Base-by-base conservation (phyloP, 495 filamentous ascomycete species). In the Podospora sp. region DNA sequence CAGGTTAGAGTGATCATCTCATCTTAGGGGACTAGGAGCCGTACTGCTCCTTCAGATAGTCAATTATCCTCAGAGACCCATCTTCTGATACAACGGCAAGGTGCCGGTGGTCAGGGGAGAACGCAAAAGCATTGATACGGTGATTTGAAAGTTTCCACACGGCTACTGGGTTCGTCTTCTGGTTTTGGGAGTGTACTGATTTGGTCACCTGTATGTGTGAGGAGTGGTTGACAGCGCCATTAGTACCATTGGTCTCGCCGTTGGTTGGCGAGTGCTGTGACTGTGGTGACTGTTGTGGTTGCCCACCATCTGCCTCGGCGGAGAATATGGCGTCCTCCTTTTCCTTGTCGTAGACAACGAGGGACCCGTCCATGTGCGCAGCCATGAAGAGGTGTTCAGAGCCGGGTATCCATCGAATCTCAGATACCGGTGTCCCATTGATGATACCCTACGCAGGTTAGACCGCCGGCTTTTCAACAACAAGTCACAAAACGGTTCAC, bases 301-400 rank as follows among this genome's bases (percentile, higher is more conserved):
- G 78, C 70, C 35, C 74, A 36, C 78, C 76, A 35, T 80, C 79
- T 16, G 83, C 81, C 40, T 88, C 86, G 0, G 82, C 78, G 4
- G 72, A 77, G 65, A 85, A 85, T 25, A 78, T 74, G 2, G 91
- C 91, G 78, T 99, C 95, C 70, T 99, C 95, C 75, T 97, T 97
- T 75, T 98, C 96, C 80, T 98, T 98, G 77, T 99, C 96, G 71
- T 98, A 99, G 2, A 97, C 94, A 7, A 99, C 87, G 59, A 99
- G 77, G n/a, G 91, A 88, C 9, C 95, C 95, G 74, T 98, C 94
- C 81, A 92, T 91, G 78, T 99, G 94, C 1, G 93, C 90, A 12
- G 94, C 93, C 27, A 98, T 83, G 73, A 99, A 98, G 26, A 97
- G 81, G 71, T 92, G 92, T 72, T 98, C 95, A n/a, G 92, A 94